Evolutionary conservation across 2,329 filamentous ascomycete genomes (phyloP).

Genomic region (Aspergillus oerlinghausenensis): DNA sequence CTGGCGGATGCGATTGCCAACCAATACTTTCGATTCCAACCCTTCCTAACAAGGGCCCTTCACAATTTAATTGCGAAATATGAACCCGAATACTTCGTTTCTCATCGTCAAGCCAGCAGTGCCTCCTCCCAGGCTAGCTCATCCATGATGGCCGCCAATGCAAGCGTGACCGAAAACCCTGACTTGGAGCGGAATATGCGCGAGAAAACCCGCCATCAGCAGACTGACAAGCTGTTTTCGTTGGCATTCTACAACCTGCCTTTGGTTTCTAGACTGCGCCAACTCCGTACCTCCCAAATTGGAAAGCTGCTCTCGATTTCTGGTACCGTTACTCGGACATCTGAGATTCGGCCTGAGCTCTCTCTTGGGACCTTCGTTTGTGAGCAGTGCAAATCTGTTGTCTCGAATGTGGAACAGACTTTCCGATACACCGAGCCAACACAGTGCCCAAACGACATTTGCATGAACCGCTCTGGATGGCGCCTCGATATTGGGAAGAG

Average conservation of each 20-base stretch:
- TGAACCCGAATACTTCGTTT: constrained; percentile 88
- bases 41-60: constrained; percentile 80
- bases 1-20: constrained; percentile 81
- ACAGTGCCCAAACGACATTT: constrained; percentile 84
- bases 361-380: constrained; percentile 90
- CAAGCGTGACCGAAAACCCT: constrained; percentile 58
- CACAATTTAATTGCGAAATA: constrained; percentile 94
- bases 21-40: constrained; percentile 92
- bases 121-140: constrained; percentile 64
- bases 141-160: constrained; percentile 54
- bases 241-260: constrained; percentile 92
- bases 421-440: constrained; percentile 97
- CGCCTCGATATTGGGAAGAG: constrained; percentile 93
- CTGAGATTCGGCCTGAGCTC: constrained; percentile 90
- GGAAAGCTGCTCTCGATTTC: constrained; percentile 93
- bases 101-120: constrained; percentile 79
- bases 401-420: constrained; percentile 91
- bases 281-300: constrained; percentile 82
- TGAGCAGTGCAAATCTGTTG: constrained; percentile 76
- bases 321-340: constrained; percentile 92
- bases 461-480: constrained; percentile 89
- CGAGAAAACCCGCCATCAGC: constrained; percentile 79
- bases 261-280: constrained; percentile 77
- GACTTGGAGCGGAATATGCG: constrained; percentile 49
- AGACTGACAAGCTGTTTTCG: constrained; percentile 93